Conservation (phyloP, 1,139 yeast species). For the Yamadazyma dushanensis region DNA sequence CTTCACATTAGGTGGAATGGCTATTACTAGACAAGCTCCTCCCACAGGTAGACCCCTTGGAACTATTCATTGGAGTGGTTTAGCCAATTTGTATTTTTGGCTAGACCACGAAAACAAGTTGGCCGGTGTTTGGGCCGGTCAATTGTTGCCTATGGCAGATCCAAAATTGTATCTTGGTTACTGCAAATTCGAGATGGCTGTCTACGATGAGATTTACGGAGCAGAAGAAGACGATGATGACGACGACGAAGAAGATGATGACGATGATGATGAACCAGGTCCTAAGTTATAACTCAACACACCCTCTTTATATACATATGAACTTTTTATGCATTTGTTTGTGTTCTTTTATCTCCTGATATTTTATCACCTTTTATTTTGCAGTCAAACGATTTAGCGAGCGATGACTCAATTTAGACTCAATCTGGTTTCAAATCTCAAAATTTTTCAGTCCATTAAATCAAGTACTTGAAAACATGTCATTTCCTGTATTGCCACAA, state of each 20-base stretch:
- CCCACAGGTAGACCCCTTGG: slow-evolving; percentile 44
- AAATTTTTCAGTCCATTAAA: slow-evolving; percentile 6
- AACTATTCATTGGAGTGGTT: slow-evolving; percentile 46
- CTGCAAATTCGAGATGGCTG: slow-evolving; percentile 15
- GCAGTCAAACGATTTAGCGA: slow-evolving; percentile 1
- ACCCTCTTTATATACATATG: too few species aligned
- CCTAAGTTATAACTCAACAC: slow-evolving; percentile 4
- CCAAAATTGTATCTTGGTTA: slow-evolving; percentile 14
- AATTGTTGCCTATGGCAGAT: slow-evolving; percentile 16
- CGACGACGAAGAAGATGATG: slow-evolving; percentile 15
- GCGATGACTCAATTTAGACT: slow-evolving; percentile 1
- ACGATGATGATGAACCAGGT: slow-evolving; percentile 7
- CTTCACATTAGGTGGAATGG: slow-evolving; percentile 71
- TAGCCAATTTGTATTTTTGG: slow-evolving; percentile 49
- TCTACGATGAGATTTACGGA: slow-evolving; percentile 14
- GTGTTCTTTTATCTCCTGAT: not conserved
- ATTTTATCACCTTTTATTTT: not conserved
- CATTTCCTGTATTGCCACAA: slow-evolving; percentile 49
- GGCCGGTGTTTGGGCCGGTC: slow-evolving; percentile 42
- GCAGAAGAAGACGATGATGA: slow-evolving; percentile 17
- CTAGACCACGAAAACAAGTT: slow-evolving; percentile 41
- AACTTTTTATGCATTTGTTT: too few species aligned
- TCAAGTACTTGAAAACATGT: slow-evolving; percentile 23
- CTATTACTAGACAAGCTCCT: slow-evolving; percentile 51
- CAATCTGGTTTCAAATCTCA: slow-evolving; percentile 3